Evolutionary conservation across 2,329 filamentous ascomycete genomes (phyloP).

Genomic region (Sphaerulina vaccinii): DNA sequence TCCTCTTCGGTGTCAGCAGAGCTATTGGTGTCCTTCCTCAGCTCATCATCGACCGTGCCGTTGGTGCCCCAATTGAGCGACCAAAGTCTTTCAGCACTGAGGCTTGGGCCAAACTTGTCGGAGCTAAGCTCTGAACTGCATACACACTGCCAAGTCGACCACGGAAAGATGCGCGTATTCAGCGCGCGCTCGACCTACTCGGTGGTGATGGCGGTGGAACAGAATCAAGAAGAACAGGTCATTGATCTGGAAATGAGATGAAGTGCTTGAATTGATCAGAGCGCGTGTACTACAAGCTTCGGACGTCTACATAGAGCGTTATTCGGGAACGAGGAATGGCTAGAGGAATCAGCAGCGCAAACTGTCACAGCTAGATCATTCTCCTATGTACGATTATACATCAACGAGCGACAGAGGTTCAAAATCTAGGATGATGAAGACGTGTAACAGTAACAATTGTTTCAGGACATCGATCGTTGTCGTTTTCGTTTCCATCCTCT

Average conservation of each 20-base stretch:
- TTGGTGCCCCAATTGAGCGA: slow-evolving; percentile 95
- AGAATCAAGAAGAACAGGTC: slow-evolving; percentile 17
- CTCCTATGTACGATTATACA: slow-evolving; percentile 13
- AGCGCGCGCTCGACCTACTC: slow-evolving; percentile 29
- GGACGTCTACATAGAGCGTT: slow-evolving; percentile 16
- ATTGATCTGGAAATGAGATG: slow-evolving; percentile 8
- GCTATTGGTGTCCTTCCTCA: slow-evolving; percentile 98
- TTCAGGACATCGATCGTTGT: neutral
- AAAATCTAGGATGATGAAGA: neutral
- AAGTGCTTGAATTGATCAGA: slow-evolving; percentile 6
- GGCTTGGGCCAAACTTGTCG: slow-evolving; percentile 89
- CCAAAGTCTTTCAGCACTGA: slow-evolving; percentile 99
- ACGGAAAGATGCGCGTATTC: slow-evolving; percentile 19
- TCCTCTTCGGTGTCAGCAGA: slow-evolving; percentile 97
- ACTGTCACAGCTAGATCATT: slow-evolving; percentile 18
- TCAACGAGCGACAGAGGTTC: slow-evolving; percentile 15
- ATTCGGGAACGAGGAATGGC: slow-evolving; percentile 5
- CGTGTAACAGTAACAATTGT: neutral
- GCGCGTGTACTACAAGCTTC: slow-evolving; percentile 18
- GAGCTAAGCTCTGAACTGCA: slow-evolving; percentile 75
- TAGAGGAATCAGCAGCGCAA: slow-evolving; percentile 17
- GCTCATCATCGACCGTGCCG: slow-evolving; percentile 98
- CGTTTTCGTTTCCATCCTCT: neutral
- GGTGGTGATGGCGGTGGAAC: slow-evolving; percentile 33
- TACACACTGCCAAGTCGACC: slow-evolving; percentile 13